Evolutionary conservation across 129 eudicot genomes (phyloP).

Genomic region (Artemisia argyi): DNA sequence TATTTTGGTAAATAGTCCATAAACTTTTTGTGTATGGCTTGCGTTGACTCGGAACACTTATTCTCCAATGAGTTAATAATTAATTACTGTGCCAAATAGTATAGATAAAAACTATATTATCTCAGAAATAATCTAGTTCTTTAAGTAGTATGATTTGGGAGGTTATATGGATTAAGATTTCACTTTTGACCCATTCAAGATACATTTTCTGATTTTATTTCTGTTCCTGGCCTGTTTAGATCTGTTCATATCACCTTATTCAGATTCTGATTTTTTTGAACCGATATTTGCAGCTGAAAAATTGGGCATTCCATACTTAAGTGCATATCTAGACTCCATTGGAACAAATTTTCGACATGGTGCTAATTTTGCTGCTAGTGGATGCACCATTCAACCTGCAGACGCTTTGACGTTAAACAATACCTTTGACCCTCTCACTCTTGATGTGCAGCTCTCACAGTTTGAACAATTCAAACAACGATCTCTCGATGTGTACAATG

Average conservation of each 20-base stretch:
- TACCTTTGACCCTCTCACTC: conserved; percentile 50
- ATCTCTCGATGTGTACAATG: conserved; percentile 31
- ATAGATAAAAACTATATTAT: too few species aligned
- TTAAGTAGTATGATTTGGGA: too few species aligned
- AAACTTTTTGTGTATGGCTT: too few species aligned
- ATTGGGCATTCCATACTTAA: conserved; percentile 52
- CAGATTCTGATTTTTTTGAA: conserved; percentile 5
- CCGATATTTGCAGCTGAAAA: conserved; percentile 36
- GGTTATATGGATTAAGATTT: background rate
- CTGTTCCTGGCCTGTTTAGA: too few species aligned
- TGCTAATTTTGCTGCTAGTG: conserved; percentile 64
- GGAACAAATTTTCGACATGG: conserved; percentile 53
- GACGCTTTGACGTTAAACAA: conserved; percentile 42
- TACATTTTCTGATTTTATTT: background rate
- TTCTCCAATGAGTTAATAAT: too few species aligned
- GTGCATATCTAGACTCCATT: conserved; percentile 57
- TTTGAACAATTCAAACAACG: conserved; percentile 46
- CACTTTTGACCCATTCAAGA: background rate
- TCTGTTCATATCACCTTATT: background rate
- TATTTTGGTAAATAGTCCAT: too few species aligned
- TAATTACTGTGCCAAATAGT: too few species aligned
- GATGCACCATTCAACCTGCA: conserved; percentile 53
- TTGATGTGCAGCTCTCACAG: conserved; percentile 50
- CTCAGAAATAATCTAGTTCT: too few species aligned
- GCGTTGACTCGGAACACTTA: too few species aligned